Conservation (phyloP, 306 rosid genomes). For the Cajanus cajan region DNA sequence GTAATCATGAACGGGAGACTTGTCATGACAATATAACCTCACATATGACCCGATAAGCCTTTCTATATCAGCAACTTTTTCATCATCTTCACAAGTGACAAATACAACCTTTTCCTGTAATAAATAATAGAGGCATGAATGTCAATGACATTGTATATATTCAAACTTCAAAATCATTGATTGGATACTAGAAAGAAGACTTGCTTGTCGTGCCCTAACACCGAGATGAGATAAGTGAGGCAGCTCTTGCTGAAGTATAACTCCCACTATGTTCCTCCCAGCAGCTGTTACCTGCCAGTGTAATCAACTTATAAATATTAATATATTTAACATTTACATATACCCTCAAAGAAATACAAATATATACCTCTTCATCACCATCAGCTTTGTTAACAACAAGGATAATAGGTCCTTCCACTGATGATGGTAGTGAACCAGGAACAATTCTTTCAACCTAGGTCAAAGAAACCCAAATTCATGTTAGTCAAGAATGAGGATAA, state of each 20-base stretch:
- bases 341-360: neutral
- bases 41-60: constrained; percentile 56
- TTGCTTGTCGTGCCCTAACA: constrained; percentile 95
- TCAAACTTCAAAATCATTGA: constrained; percentile 12
- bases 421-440: constrained; percentile 78
- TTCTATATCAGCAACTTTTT: constrained; percentile 54
- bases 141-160: constrained; percentile 16
- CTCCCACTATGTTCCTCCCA: constrained; percentile 84
- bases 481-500: constrained; percentile 19
- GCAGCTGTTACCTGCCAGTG: constrained; percentile 87
- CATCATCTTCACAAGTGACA: constrained; percentile 94
- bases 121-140: constrained; percentile 19
- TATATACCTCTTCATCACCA: constrained; percentile 95
- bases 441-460: constrained; percentile 85
- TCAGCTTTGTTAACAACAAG: constrained; percentile 85
- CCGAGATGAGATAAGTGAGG: constrained; percentile 99
- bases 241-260: constrained; percentile 85
- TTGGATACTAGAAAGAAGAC: constrained; percentile 34
- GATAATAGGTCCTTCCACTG: constrained; percentile 70
- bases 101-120: constrained; percentile 91
- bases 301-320: constrained; percentile 24
- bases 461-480: constrained; percentile 31
- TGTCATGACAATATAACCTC: constrained; percentile 54
- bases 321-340: neutral
- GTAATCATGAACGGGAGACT: constrained; percentile 6